These are phyloP conservation scores for Coniochaeta pulveracea DNA, from an alignment of 2,329 filamentous ascomycete genomes.

Conservation along the genomic window DNA sequence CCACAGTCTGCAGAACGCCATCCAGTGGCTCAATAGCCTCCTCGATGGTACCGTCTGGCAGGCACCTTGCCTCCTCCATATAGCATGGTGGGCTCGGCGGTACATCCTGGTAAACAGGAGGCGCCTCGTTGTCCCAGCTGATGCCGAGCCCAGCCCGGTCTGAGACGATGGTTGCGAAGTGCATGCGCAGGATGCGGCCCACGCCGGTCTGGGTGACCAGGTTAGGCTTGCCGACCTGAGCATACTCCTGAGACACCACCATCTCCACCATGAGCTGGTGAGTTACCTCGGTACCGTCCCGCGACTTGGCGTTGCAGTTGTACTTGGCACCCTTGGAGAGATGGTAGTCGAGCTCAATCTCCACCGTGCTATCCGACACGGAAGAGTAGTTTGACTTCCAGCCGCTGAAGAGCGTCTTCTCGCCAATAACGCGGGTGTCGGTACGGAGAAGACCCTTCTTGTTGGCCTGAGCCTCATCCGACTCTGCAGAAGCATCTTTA, in stretches of 20 bases:
- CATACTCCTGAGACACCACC: conserved; percentile 87
- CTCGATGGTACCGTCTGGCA: conserved; percentile 18
- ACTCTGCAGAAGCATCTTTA: conserved; percentile 31
- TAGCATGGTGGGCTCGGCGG: conserved; percentile 75
- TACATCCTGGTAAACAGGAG: conserved; percentile 88
- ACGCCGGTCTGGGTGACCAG: conserved; percentile 78
- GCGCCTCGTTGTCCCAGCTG: conserved; percentile 93
- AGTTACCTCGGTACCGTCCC: conserved; percentile 64
- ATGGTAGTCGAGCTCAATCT: conserved; percentile 73
- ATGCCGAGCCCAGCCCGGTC: conserved; percentile 80
- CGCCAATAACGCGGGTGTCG: conserved; percentile 66
- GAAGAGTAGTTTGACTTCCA: conserved; percentile 68
- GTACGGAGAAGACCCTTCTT: conserved; percentile 63
- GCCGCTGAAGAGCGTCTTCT: conserved; percentile 70
- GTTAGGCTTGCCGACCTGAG: conserved; percentile 53
- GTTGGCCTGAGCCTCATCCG: conserved; percentile 14
- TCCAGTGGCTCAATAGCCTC: conserved; percentile 27
- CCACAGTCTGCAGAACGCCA: conserved; percentile 2
- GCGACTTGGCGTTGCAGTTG: conserved; percentile 66
- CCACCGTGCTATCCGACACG: conserved; percentile 46
- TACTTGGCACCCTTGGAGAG: conserved; percentile 48
- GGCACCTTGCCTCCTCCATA: conserved; percentile 20
- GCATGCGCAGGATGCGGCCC: conserved; percentile 83
- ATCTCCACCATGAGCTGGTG: conserved; percentile 87
- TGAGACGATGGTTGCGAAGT: conserved; percentile 75